Conservation (phyloP, 140 eudicot species). For the Oenanthe javanica region DNA sequence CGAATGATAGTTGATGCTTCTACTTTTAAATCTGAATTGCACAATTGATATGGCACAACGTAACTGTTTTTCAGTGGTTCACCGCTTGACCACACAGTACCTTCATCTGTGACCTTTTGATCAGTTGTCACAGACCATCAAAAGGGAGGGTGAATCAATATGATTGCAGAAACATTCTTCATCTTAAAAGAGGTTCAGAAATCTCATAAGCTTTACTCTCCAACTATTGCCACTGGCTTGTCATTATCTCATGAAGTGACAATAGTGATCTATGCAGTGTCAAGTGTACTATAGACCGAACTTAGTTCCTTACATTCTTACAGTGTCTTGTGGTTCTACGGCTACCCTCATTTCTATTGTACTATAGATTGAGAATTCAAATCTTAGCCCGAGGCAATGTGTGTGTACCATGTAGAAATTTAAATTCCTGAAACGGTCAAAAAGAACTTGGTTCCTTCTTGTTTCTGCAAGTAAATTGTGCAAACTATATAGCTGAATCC, state of each 20-base stretch:
- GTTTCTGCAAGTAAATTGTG: background rate
- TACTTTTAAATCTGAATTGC: background rate
- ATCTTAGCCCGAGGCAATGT: background rate
- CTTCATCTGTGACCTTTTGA: background rate
- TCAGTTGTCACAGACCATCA: background rate
- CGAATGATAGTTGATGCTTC: background rate
- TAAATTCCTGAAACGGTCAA: background rate
- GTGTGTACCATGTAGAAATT: background rate
- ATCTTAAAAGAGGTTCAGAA: background rate
- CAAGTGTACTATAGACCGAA: background rate
- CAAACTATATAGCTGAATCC: too few species aligned
- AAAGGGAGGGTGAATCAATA: background rate
- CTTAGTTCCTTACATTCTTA: background rate
- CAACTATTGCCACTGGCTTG: background rate
- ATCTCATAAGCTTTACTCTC: background rate
- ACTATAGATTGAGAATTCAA: background rate
- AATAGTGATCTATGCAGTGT: background rate
- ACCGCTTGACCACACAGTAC: background rate
- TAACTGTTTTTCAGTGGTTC: background rate
- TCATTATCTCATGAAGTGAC: background rate
- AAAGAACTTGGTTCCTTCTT: background rate
- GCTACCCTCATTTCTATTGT: background rate
- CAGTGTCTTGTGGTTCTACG: background rate
- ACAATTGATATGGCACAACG: background rate
- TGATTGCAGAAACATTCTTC: background rate